Conservation (phyloP, 257 asterid genomes). For the Salvia rosmarinus region DNA sequence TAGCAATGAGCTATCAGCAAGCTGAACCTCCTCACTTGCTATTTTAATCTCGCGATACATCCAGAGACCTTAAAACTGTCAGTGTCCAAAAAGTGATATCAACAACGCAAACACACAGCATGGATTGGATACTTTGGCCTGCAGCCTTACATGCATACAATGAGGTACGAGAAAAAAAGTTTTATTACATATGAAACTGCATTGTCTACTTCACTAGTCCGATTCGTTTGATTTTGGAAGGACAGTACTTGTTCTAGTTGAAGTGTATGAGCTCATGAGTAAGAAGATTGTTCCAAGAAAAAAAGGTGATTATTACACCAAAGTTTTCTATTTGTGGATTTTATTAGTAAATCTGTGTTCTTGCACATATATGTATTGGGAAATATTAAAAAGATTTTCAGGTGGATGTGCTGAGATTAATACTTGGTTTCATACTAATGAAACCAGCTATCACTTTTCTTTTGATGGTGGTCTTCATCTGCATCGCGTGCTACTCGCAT, state of each 20-base stretch:
- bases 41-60: neutral
- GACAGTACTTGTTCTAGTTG: neutral
- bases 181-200: conserved; percentile 15
- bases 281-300: neutral
- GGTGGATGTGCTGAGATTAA: neutral
- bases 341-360: no score
- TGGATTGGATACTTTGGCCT: neutral
- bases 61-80: neutral
- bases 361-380: neutral
- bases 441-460: conserved; percentile 6
- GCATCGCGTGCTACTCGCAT: conserved; percentile 1
- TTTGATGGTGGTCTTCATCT: neutral
- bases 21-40: neutral
- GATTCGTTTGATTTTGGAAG: neutral
- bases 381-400: neutral
- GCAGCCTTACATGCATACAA: neutral
- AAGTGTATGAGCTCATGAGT: neutral
- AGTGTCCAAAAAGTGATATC: conserved; percentile 19
- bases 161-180: neutral
- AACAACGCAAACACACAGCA: conserved; percentile 2
- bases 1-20: neutral
- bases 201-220: neutral
- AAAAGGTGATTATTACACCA: conserved; percentile 1
- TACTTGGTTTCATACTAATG: neutral
- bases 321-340: neutral